Base-by-base conservation (phyloP, 2,329 filamentous ascomycete species). In the Cytospora piceicola region DNA sequence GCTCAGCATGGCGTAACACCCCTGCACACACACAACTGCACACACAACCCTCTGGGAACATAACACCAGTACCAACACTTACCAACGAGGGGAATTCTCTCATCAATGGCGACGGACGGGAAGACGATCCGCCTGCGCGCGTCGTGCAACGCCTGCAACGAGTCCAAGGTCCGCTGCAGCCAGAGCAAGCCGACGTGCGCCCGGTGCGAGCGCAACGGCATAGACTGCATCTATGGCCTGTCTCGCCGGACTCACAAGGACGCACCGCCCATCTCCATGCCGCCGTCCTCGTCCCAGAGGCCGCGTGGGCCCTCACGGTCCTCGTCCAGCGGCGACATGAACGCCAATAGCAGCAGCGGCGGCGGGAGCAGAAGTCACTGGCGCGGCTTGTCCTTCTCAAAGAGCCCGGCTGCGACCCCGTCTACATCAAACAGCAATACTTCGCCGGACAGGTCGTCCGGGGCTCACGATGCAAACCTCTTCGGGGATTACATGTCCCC, bases 81-180 rank as follows among this genome's bases (percentile, higher is more conserved):
- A 29, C 27, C 27, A 29, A 5, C 27, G 27, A 29, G 27, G 5
- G 17, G 51, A 30, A n/a, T n/a, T 24, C 7, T 17, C 7, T 27
- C 51, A 55, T 55, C 14, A 12, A 4, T 52, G 22, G 7, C 24
- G n/a, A 46, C 34, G 27, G 59, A 62, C 12, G 52, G 36, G 17
- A 62, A 62, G 29, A 56, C 52, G 9, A 36, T 56, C 58, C 32
- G 52, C 55, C 46, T 64, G 9, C 55, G 61, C 6, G 61, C 61
- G 7, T 64, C 61, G n/a, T 64, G 61, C 46, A 52, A 64, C 8
- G 61, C 55, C n/a, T 64, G 61, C 55, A 64, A 64, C 54, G 54
- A 58, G 61, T 58, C 61, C 46, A 64, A 64, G n/a, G 61, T 64
- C 6, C 34, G 61, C 11, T 64, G 61, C 55, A 64, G 61, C 55